Conservation (phyloP, 108 stramenopile genomes). For the Nannochloropsis salina region DNA sequence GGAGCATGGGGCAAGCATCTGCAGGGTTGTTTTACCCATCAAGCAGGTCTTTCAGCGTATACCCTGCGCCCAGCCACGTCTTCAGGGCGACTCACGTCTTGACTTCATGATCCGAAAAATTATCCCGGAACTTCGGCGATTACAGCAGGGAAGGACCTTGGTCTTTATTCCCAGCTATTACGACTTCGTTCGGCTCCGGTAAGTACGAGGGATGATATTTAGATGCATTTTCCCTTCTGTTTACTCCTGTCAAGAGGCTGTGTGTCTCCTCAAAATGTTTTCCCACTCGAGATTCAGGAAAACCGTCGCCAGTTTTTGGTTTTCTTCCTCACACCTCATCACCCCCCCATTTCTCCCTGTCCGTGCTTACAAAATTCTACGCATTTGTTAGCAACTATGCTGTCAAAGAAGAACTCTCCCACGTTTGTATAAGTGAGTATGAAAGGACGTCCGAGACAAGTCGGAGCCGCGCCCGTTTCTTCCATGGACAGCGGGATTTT, state of each 20-base stretch:
- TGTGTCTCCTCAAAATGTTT: no score
- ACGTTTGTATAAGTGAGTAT: conserved; percentile 69
- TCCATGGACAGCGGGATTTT: conserved; percentile 76
- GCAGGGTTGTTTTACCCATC: conserved; percentile 63
- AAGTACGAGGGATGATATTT: conserved; percentile 28
- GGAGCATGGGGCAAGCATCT: conserved; percentile 53
- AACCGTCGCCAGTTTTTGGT: no score
- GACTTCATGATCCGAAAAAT: conserved; percentile 72
- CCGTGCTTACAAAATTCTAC: no score
- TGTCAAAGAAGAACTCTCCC: conserved; percentile 4
- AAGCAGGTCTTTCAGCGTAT: conserved; percentile 79
- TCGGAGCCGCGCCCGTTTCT: conserved; percentile 78
- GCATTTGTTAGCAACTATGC: background rate
- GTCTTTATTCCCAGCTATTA: conserved; percentile 87
- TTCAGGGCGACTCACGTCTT: conserved; percentile 67
- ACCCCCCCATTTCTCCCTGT: no score
- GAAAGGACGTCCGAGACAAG: conserved; percentile 70
- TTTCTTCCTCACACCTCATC: no score
- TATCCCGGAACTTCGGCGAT: conserved; percentile 64
- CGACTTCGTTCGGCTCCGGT: conserved; percentile 81
- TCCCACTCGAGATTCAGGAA: no score
- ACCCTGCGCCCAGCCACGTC: conserved; percentile 52
- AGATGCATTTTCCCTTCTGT: no score
- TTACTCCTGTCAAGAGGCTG: no score
- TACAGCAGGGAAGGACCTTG: conserved; percentile 74